phyloP scores from a whole-genome alignment of 768 basidiomycete genomes.

The Suillus americanus region DNA sequence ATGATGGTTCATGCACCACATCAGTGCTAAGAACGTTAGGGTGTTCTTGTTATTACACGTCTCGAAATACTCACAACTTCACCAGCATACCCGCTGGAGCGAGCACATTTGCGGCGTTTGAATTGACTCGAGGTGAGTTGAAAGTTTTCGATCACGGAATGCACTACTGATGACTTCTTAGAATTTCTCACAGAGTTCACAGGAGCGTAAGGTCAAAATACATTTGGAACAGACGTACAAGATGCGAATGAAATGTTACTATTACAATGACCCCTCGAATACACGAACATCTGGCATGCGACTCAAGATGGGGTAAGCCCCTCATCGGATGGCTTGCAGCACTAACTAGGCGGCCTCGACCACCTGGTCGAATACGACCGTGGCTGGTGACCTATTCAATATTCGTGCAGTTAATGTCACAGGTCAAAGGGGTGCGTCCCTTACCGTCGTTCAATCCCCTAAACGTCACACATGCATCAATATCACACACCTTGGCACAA shows the following conservation, averaged over 20 bases:
- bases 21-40: slow-evolving; percentile 63
- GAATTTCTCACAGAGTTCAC: slow-evolving; percentile 1
- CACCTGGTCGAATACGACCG: slow-evolving; percentile 33
- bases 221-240: neutral
- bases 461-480: neutral
- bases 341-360: slow-evolving; percentile 23
- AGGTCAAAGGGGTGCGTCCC: neutral
- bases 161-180: neutral
- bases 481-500: neutral
- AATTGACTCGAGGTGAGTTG: slow-evolving; percentile 68
- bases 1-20: neutral
- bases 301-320: neutral
- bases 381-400: slow-evolving; percentile 28
- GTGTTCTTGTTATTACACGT: neutral
- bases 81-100: slow-evolving; percentile 87
- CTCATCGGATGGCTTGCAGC: neutral
- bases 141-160: neutral
- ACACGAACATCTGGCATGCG: neutral
- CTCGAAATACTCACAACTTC: slow-evolving; percentile 6
- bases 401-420: slow-evolving; percentile 5
- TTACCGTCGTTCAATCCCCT: slow-evolving; percentile 25
- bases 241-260: neutral
- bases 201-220: neutral
- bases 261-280: neutral
- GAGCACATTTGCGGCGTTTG: slow-evolving; percentile 88